Evolutionary conservation across 306 rosid species (phyloP).

Genomic region (Prunus dulcis): DNA sequence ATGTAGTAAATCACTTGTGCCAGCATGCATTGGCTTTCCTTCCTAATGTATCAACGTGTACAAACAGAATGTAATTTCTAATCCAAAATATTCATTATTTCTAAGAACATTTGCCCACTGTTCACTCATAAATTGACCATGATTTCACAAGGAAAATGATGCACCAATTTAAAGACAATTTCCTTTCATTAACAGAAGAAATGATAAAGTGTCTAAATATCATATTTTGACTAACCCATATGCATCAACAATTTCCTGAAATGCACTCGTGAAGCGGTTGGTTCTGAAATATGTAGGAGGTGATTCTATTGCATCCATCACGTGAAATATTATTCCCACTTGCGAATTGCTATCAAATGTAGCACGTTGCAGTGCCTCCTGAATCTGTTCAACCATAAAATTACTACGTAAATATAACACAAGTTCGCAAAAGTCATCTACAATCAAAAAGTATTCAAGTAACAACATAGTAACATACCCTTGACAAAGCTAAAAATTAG

Average conservation of each 20-base stretch:
- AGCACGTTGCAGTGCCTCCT: conserved; percentile 92
- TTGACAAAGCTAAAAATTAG: background rate
- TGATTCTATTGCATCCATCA: conserved; percentile 83
- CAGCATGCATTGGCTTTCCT: background rate
- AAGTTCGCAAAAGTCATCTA: conserved; percentile 11
- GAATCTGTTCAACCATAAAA: conserved; percentile 61
- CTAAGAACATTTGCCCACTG: background rate
- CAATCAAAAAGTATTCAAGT: background rate
- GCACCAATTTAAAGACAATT: background rate
- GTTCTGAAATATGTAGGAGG: conserved; percentile 97
- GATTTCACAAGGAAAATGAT: background rate
- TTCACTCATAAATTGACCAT: no score
- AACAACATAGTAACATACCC: conserved; percentile 4
- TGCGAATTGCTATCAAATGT: conserved; percentile 97
- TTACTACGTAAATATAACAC: background rate
- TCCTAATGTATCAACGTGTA: background rate
- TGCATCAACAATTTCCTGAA: conserved; percentile 98
- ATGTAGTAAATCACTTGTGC: background rate
- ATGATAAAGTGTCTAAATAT: background rate
- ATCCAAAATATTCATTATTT: background rate
- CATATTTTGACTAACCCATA: conserved; percentile 75
- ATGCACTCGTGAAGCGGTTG: conserved; percentile 82
- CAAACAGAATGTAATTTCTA: background rate
- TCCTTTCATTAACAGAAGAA: background rate
- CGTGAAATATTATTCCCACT: conserved; percentile 90